Conservation (phyloP, 2,329 filamentous ascomycete species). For the Ophiosphaerella korrae region DNA sequence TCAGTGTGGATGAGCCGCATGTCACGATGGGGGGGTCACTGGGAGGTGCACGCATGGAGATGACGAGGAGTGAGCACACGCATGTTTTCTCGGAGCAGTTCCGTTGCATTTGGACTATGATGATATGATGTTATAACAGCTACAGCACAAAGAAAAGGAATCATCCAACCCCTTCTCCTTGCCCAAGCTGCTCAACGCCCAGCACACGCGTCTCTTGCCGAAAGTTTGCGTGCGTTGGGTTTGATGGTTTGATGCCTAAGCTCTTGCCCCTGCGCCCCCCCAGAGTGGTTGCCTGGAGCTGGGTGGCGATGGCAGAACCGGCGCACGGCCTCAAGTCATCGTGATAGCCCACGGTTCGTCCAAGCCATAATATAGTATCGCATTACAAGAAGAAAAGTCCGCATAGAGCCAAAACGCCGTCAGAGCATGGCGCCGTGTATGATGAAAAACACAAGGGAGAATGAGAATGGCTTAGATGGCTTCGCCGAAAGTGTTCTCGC, state of each 20-base stretch:
- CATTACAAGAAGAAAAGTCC: slow-evolving; percentile 27
- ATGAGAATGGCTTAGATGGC: slow-evolving; percentile 38
- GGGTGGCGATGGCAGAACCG: slow-evolving; percentile 6
- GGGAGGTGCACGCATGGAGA: neutral
- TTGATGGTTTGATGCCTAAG: neutral
- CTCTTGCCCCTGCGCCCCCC: neutral
- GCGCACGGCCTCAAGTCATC: slow-evolving; percentile 9
- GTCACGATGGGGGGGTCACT: slow-evolving; percentile 36
- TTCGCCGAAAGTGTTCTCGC: slow-evolving; percentile 96
- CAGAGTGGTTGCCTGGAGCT: slow-evolving; percentile 12
- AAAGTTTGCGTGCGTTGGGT: neutral
- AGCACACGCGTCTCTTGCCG: neutral
- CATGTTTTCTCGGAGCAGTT: slow-evolving; percentile 17
- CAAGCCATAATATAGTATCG: slow-evolving; percentile 23
- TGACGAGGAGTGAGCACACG: slow-evolving; percentile 14
- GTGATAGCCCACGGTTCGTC: slow-evolving; percentile 20
- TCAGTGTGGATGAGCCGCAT: slow-evolving; percentile 36
- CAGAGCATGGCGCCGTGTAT: slow-evolving; percentile 30
- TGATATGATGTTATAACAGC: slow-evolving; percentile 27
- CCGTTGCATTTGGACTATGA: slow-evolving; percentile 24
- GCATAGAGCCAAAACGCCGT: slow-evolving; percentile 37
- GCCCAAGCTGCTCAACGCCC: neutral
- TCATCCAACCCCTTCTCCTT: slow-evolving; percentile 1
- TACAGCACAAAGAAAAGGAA: slow-evolving; percentile 19
- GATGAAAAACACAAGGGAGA: slow-evolving; percentile 23